Conservation (phyloP, 1,139 yeast species). For the Sugiyamaella sp. region DNA sequence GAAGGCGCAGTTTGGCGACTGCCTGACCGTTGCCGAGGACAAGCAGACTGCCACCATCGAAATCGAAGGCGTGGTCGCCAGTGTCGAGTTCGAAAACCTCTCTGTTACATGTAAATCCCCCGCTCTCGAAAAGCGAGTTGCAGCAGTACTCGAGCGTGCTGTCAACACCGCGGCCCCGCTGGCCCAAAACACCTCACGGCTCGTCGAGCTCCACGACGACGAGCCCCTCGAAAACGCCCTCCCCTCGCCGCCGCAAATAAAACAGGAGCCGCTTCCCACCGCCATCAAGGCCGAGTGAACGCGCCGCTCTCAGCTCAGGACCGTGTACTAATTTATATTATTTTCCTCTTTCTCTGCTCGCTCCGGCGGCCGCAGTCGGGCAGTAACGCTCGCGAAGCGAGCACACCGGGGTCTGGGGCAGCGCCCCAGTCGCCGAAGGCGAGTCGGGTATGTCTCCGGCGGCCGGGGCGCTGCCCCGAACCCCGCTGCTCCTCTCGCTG, state of each 20-base stretch:
- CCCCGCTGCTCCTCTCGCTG: no score
- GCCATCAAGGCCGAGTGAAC: slow-evolving; percentile 15
- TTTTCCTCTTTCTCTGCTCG: neutral
- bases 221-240: slow-evolving; percentile 6
- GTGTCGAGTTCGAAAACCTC: slow-evolving; percentile 63
- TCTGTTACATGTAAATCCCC: slow-evolving; percentile 76
- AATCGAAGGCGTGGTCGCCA: slow-evolving; percentile 77
- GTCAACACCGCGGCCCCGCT: slow-evolving; percentile 84
- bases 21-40: slow-evolving; percentile 52
- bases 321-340: slow-evolving; percentile 4
- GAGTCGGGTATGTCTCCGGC: no score
- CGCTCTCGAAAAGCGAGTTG: slow-evolving; percentile 79
- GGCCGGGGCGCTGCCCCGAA: no score
- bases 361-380: slow-evolving; percentile 4
- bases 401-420: no score
- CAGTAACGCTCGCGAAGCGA: slow-evolving; percentile 1
- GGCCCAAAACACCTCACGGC: slow-evolving; percentile 34
- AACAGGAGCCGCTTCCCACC: neutral
- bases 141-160: slow-evolving; percentile 77
- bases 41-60: slow-evolving; percentile 55
- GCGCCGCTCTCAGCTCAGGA: neutral
- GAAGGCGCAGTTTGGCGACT: slow-evolving; percentile 85
- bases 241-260: neutral
- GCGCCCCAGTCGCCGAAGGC: no score
- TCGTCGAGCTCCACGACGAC: slow-evolving; percentile 19